These are phyloP conservation scores for Capniomyces stellatus DNA, from an alignment of 371 early-diverging fungal species.

Conservation along the genomic window DNA sequence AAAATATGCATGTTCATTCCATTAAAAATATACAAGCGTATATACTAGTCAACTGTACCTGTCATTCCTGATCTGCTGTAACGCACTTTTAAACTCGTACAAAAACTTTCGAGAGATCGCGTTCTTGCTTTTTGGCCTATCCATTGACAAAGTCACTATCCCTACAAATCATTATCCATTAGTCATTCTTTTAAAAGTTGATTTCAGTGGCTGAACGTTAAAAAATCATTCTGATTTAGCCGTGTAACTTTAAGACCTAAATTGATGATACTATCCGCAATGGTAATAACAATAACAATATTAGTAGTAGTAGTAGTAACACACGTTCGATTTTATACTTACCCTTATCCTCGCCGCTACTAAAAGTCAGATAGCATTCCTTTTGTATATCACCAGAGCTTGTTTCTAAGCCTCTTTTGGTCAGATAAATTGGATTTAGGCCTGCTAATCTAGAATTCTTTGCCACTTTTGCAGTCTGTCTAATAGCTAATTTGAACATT, in stretches of 20 bases:
- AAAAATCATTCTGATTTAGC: too few species aligned
- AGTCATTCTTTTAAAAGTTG: too few species aligned
- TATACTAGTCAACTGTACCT: conserved; percentile 11
- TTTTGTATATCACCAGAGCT: neutral
- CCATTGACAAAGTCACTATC: conserved; percentile 60
- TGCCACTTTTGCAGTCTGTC: too few species aligned
- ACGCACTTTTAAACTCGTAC: conserved; percentile 42
- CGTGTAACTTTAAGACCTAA: neutral
- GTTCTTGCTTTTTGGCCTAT: conserved; percentile 76
- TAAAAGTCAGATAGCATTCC: neutral
- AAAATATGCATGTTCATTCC: neutral
- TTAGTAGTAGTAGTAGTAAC: neutral
- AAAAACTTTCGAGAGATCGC: conserved; percentile 71
- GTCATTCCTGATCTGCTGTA: conserved; percentile 49
- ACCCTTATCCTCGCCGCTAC: neutral
- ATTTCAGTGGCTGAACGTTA: too few species aligned
- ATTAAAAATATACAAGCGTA: neutral
- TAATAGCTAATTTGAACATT: too few species aligned
- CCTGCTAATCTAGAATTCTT: too few species aligned
- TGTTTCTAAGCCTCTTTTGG: conserved; percentile 7
- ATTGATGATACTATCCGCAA: neutral
- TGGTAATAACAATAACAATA: neutral
- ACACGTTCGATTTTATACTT: neutral
- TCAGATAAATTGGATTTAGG: too few species aligned
- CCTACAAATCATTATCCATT: too few species aligned